Conservation (phyloP, 495 filamentous ascomycete genomes). For the Talaromyces wortmannii region DNA sequence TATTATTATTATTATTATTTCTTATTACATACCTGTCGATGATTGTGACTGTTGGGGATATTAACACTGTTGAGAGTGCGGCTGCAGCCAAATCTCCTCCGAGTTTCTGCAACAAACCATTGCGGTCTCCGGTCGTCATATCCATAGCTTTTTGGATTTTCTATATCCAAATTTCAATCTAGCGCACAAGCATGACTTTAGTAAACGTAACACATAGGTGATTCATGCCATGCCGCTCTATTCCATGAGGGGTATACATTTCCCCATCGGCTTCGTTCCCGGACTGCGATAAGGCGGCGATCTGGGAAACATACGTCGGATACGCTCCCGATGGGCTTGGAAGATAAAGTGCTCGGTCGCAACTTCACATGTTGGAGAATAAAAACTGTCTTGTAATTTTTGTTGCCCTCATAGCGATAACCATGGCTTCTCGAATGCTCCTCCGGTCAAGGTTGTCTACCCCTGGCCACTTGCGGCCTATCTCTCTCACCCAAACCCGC, state of each 20-base stretch:
- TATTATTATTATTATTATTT: background rate
- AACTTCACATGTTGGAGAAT: conserved; percentile 8
- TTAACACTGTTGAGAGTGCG: conserved; percentile 19
- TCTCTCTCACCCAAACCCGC: conserved; percentile 14
- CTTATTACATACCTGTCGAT: conserved; percentile 20
- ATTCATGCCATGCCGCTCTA: too few relatives aligned
- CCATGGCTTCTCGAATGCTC: conserved; percentile 11
- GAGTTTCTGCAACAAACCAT: conserved; percentile 7
- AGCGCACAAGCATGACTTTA: background rate
- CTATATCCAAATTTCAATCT: background rate
- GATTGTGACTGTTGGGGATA: conserved; percentile 23
- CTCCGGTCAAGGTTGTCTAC: conserved; percentile 5
- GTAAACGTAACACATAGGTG: background rate
- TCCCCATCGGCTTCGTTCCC: background rate
- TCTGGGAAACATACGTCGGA: background rate
- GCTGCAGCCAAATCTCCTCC: conserved; percentile 22
- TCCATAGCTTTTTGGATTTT: background rate
- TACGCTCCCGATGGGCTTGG: background rate
- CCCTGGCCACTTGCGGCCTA: conserved; percentile 8
- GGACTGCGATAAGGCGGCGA: background rate
- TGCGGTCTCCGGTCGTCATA: conserved; percentile 6
- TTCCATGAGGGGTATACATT: too few relatives aligned
- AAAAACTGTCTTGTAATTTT: background rate
- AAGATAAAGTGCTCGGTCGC: background rate
- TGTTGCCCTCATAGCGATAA: conserved; percentile 12